A percentile compares a stretch with the other conserved stretches of the same genome.
These are phyloP conservation scores for Lipomyces spencermartinsiae DNA, from an alignment of 805 yeast species.

Conservation along the genomic window DNA sequence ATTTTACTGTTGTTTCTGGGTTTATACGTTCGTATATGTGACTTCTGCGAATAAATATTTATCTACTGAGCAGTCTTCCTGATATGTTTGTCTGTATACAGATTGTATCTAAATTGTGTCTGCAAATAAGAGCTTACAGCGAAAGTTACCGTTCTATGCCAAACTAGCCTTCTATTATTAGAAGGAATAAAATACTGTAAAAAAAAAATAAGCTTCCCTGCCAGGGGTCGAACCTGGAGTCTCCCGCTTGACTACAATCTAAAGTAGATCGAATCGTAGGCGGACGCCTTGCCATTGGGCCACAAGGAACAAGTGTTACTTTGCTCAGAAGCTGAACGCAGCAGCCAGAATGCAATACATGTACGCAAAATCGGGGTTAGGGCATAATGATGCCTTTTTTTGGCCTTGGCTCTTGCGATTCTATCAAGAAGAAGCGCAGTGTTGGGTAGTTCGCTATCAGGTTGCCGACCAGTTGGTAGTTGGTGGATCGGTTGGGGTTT, in stretches of 20 bases:
- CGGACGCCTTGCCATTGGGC: conserved; percentile 50
- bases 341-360: background rate
- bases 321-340: background rate
- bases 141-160: too few relatives aligned
- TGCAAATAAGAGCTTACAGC: too few relatives aligned
- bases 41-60: conserved; percentile 1
- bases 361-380: background rate
- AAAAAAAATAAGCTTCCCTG: conserved; percentile 39
- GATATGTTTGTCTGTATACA: background rate
- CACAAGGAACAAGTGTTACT: conserved; percentile 42
- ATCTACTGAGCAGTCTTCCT: background rate
- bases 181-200: too few relatives aligned
- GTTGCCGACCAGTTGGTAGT: background rate
- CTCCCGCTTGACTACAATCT: conserved; percentile 37
- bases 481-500: background rate
- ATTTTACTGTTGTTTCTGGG: background rate
- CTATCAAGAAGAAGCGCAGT: too few relatives aligned
- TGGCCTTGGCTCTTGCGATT: too few relatives aligned
- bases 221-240: conserved; percentile 44
- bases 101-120: too few relatives aligned
- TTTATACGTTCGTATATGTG: background rate
- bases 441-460: too few relatives aligned
- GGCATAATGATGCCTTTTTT: too few relatives aligned
- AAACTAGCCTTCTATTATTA: too few relatives aligned
- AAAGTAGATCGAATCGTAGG: conserved; percentile 42